Conservation (phyloP, 306 rosid species). For the Mimosa pudica region DNA sequence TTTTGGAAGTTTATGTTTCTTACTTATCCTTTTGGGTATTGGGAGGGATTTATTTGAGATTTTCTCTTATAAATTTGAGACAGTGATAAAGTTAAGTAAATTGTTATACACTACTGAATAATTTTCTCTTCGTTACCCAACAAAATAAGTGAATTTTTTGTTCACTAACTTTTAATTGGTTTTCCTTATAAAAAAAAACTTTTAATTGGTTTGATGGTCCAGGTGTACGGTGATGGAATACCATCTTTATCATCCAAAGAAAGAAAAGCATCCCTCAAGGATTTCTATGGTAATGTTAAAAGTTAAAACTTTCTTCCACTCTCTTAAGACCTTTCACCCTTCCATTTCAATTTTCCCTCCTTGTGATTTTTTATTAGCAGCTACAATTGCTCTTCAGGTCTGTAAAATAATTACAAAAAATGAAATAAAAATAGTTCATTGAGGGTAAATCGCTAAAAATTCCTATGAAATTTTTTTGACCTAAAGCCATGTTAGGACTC, state of each 20-base stretch:
- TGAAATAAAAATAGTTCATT: not conserved
- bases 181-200: not conserved
- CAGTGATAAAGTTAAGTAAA: too few relatives aligned
- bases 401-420: not conserved
- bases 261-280: constrained; percentile 64
- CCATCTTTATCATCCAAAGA: constrained; percentile 65
- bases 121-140: too few relatives aligned
- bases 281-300: constrained; percentile 55
- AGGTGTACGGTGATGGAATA: constrained; percentile 69
- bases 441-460: too few relatives aligned
- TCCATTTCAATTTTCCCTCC: not conserved
- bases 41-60: too few relatives aligned
- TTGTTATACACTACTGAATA: too few relatives aligned
- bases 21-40: too few relatives aligned
- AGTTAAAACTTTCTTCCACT: not conserved
- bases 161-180: not conserved
- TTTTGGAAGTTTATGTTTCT: too few relatives aligned
- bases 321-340: not conserved
- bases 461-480: too few relatives aligned
- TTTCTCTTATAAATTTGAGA: too few relatives aligned
- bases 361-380: not conserved
- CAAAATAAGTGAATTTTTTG: not conserved
- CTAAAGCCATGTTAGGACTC: too few relatives aligned
- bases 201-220: constrained; percentile 23
- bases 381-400: not conserved